phyloP scores from a whole-genome alignment of 805 yeast species.

The Wickerhamomyces alni region DNA sequence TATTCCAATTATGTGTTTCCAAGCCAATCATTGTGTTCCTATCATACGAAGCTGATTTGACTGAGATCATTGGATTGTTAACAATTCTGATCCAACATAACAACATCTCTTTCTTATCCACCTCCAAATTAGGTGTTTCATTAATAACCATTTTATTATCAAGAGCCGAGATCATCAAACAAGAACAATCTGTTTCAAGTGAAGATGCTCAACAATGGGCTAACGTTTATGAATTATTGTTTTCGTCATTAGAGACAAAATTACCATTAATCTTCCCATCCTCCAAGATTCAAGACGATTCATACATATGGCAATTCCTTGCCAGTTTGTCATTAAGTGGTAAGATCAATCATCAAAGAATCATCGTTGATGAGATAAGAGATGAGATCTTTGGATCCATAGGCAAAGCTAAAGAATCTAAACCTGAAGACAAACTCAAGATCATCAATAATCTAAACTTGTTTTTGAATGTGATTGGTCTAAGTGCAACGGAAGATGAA shows the following conservation, averaged over 20 bases:
- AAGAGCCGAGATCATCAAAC: conserved; percentile 86
- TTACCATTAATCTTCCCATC: conserved; percentile 81
- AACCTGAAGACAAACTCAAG: conserved; percentile 41
- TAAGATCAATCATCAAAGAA: conserved; percentile 82
- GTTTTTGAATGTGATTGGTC: conserved; percentile 94
- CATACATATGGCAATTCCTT: conserved; percentile 91
- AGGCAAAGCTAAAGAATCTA: conserved; percentile 57
- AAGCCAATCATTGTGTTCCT: conserved; percentile 80
- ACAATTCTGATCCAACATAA: conserved; percentile 65
- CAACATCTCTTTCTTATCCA: conserved; percentile 47
- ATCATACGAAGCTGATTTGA: conserved; percentile 68
- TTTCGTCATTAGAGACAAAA: conserved; percentile 73
- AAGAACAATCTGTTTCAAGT: conserved; percentile 54
- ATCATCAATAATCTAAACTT: conserved; percentile 77
- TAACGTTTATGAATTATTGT: conserved; percentile 72
- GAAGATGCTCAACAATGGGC: conserved; percentile 57
- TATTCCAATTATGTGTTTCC: conserved; percentile 74
- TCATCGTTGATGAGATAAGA: conserved; percentile 89
- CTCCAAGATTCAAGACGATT: conserved; percentile 26
- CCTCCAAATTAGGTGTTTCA: conserved; percentile 77
- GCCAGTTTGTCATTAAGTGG: conserved; percentile 93
- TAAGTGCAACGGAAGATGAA: conserved; percentile 85
- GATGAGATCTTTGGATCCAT: conserved; percentile 89
- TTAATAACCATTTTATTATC: conserved; percentile 85
- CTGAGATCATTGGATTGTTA: conserved; percentile 71